Base-by-base conservation (phyloP, 1,139 yeast species). In the Diutina pseudorugosa region DNA sequence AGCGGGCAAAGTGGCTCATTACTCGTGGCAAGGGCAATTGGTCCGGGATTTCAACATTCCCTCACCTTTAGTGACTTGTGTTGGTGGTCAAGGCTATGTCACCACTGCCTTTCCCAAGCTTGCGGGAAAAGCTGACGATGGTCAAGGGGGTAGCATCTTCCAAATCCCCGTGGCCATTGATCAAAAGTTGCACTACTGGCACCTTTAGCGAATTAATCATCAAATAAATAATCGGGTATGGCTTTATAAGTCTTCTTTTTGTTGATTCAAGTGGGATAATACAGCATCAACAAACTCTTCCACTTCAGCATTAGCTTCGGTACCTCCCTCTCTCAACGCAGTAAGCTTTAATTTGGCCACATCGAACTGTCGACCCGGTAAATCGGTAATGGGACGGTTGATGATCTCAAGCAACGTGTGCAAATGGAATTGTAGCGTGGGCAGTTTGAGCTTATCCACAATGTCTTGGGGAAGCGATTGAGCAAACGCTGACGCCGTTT, bases 21-120 rank as follows among this genome's bases (percentile, higher is more conserved):
- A 80, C 55, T 71, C 78, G 55, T 53, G 72, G 9, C 55, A 63
- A 0, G 93, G 91, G 1, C 62, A 73, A 52, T 63, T 85, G 30
- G 64, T 81, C 20, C 76, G 77, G 58, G 76, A 74, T 55, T 77
- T 73, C 61, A 55, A 63, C 11, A 62, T 90, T 51, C 95, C 96
- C 1, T 83, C 85, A 0, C 61, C 74, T 52, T 71, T 83, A 57
- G 66, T 82, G 48, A 80, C 93, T 3, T 86, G 95, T 62, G 83
- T 85, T 47, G 76, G 84, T 0, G 73, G 86, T 58, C 95, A 90
- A 6, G 95, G 95, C 3, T 83, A 76, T 60, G 79, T 89, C 50
- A 85, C 95, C 12, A 76, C 85, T 21, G 95, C 85, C 1, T 79
- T 79, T 58, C 61, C 70, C 56, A 65, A 76, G 51, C 68, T 75